Base-by-base conservation (phyloP, 1,139 yeast species). In the Zygosaccharomyces pseudobailii region DNA sequence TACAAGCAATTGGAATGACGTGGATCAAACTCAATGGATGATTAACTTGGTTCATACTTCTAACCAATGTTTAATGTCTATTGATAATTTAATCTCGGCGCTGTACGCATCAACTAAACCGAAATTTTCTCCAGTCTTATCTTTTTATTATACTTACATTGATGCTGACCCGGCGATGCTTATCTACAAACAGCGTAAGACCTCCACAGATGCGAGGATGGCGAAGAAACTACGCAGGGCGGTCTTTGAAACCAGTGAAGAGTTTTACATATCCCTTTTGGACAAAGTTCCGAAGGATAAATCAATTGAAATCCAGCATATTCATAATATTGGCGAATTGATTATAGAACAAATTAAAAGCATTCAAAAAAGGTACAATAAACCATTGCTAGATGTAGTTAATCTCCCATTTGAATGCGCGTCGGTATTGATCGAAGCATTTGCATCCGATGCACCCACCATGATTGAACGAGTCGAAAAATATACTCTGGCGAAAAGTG, bases 251-350 rank as follows among this genome's bases (percentile, higher is more conserved):
- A 72, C 79, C 0, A 75, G 88, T 1, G 87, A 82, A 52, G 56
- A 65, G 3, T 75, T 82, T 55, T 87, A 87, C 58, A 80, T 82
- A 13, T 75, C 75, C 7, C 63, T 81, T 20, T 69, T 86, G 28
- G 71, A 74, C 6, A 69, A 69, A n/a, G 68, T 85, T 21, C 94
- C 95, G 0, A 71, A 87, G 50, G 90, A 85, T 58, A 72, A 74
- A 48, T 71, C 83, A 0, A 67, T 85, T 17, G 78, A 71, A 46
- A 69, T 83, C 9, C 60, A 74, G 25, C 87, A 85, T 63, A 73
- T 86, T 5, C 72, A 80, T 40, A 76, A 79, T 42, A 72, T 84
- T 13, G 80, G 84, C 3, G 84, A 82, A 46, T 65, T 66, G 33
- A 73, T 87, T 19, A 72, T 81, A 9, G 67, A 67, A 3, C 75